Base-by-base conservation (phyloP, 164 flowering plant species). In the Kingdonia uniflora region DNA sequence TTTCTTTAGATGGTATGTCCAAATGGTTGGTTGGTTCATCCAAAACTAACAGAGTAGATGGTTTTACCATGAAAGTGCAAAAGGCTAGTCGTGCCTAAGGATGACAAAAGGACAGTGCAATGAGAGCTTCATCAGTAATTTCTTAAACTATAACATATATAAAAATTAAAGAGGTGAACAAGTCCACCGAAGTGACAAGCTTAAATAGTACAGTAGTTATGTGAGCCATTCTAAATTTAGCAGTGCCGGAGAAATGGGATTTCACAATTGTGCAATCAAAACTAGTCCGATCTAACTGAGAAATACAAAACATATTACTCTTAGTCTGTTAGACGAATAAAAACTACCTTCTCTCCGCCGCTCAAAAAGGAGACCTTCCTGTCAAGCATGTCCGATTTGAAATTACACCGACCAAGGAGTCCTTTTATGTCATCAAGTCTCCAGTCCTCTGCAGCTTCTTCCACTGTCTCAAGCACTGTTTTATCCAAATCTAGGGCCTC, bases 1-100 rank as follows among this genome's bases (percentile, higher is more conserved):
- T 92, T 73, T 92, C 99, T 74, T 92, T 92, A 51, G 99, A 71
- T 60, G 99, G 97, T 55, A 92, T 92, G 63, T 92, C 99, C 68
- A 88, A 74, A 71, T 92, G 99, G 65, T 92, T 92, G 63, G 99
- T 92, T 17, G 99, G 99, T 64, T 92, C 99, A 66, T 92, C 99
- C 80, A 92, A 69, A 54, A 92, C 89, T 23, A 92, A 80, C 63
- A 92, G 58, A 24, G 95, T 88, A 49, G 99, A 92, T 39, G 97
- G 95, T 57, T 68, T 92, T 19, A 92, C 99, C 97, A 88, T 92
- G 78, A 92, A 92, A 67, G 81, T 92, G 74, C 99, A 88, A 57
- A 92, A 92, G 4, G 99, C 95, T 51, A 92, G 87, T 6, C 99
- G 87, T 49, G 97, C 97, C 97, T 88, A 54, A 45, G 8, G 8